Conservation (phyloP, 2,329 filamentous ascomycete genomes). For the Didymella glomerata region DNA sequence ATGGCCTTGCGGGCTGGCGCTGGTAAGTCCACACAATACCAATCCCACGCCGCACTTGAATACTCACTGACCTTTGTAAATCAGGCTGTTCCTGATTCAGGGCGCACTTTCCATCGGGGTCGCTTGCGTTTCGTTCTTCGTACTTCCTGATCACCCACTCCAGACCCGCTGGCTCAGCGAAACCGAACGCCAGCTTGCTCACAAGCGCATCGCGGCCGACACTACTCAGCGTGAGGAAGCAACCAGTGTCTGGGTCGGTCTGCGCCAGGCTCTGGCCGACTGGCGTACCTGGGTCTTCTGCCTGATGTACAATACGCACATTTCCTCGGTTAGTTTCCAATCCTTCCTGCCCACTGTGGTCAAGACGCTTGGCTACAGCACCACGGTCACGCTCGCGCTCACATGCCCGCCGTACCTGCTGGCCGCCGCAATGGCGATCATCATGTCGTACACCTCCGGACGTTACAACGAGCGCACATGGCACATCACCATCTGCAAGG, state of each 20-base stretch:
- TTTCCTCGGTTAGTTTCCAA: slow-evolving; percentile 43
- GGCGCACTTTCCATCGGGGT: slow-evolving; percentile 37
- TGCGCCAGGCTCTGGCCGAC: slow-evolving; percentile 40
- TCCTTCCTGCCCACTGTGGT: slow-evolving; percentile 48
- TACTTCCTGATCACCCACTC: slow-evolving; percentile 42
- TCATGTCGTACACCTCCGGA: slow-evolving; percentile 61
- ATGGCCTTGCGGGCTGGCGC: slow-evolving; percentile 49
- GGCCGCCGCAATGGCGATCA: slow-evolving; percentile 58
- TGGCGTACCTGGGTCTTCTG: slow-evolving; percentile 44
- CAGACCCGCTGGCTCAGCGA: slow-evolving; percentile 56
- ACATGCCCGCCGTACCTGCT: slow-evolving; percentile 59
- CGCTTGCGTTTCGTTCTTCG: slow-evolving; percentile 38
- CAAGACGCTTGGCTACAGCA: slow-evolving; percentile 49
- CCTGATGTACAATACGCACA: slow-evolving; percentile 44
- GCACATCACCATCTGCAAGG: slow-evolving; percentile 58
- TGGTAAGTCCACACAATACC: slow-evolving; percentile 49
- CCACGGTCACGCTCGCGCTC: slow-evolving; percentile 46
- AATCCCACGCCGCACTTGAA: slow-evolving; percentile 26
- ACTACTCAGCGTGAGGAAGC: slow-evolving; percentile 56
- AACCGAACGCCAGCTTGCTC: slow-evolving; percentile 51
- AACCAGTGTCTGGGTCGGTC: slow-evolving; percentile 37
- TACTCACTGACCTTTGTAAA: background rate
- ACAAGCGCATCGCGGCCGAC: slow-evolving; percentile 54
- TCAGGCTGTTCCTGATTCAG: slow-evolving; percentile 29
- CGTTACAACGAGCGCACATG: slow-evolving; percentile 60